Base-by-base conservation (phyloP, 352 stramenopile species). In the Pythium grandisporangium region DNA sequence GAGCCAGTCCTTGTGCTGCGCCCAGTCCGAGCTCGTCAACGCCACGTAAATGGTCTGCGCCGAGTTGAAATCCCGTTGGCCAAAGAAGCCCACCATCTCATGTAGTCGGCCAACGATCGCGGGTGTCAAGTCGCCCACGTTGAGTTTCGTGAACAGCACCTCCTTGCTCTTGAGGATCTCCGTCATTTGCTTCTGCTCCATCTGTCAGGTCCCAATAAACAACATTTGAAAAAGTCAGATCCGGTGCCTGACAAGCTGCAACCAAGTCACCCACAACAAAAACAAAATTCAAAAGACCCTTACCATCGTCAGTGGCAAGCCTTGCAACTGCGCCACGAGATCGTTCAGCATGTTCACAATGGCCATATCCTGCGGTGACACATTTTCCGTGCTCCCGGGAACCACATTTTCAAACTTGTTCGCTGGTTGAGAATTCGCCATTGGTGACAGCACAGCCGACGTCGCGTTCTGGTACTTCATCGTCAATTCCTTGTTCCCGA, bases 1-100 rank as follows among this genome's bases (percentile, higher is more conserved):
- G 49, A 98, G 80, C 93, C 93, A 98, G 77, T 98, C 95, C 70
- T 98, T 98, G 78, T 98, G 93, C 45, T 94, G 83, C 51, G 83
- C 76, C 95, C 95, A 98, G 45, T 97, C 86, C 40, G 79, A 93
- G 39, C 81, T 93, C 21, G 95, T 95, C 20, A 98, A 65, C 27
- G 61, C 70, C 42, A 93, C 94, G 53, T 98, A 84, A 38, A 97
- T 85, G 29, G 68, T 51, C 45, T 89, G 75, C 40, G 80, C 80
- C 16, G 59, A 72, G 30, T 53, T 71, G 59, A 90, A 91, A 63
- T 93, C 78, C 30, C 72, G 70, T 39, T 82, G 71, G 23, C 55
- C 72, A 43, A 93, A 91, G 53, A 66, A 84, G 20, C 39, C 52
- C 32, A 86, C 70, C 71, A 93, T 88, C 45, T 91, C 67, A 48